A percentile compares a stretch with the other conserved stretches of the same genome.
phyloP scores from a whole-genome alignment of 164 flowering plant genomes.

The Nelumbo lutea region DNA sequence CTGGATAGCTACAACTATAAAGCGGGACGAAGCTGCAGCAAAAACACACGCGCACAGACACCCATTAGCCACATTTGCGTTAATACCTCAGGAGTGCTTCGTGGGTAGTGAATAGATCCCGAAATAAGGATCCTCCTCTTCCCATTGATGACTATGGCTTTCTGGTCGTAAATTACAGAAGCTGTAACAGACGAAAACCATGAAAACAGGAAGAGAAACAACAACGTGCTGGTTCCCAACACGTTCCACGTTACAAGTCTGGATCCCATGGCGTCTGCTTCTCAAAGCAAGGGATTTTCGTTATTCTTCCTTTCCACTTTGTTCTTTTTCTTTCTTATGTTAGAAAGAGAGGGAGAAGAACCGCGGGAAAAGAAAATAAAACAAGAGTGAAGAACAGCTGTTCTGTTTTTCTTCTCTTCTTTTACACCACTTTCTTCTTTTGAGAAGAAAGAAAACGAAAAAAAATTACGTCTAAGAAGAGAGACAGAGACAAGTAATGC shows the following conservation, averaged over 20 bases:
- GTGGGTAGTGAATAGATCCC: conserved; percentile 89
- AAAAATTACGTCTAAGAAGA: not conserved
- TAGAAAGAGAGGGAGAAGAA: not conserved
- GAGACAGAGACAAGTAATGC: not conserved
- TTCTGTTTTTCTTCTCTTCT: not conserved
- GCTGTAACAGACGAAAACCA: conserved; percentile 30
- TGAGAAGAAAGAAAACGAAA: not conserved
- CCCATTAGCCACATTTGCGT: conserved; percentile 27
- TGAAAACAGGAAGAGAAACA: conserved; percentile 23
- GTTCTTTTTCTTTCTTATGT: not conserved
- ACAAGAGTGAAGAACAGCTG: conserved; percentile 1
- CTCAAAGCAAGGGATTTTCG: conserved; percentile 9
- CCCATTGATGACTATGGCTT: conserved; percentile 69
- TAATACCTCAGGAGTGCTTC: conserved; percentile 84
- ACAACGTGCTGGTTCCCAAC: conserved; percentile 9
- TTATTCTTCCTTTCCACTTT: not conserved
- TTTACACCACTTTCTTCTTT: not conserved
- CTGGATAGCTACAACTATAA: not conserved
- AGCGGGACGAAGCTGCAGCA: not conserved
- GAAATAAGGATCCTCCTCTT: conserved; percentile 74
- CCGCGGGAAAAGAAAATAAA: not conserved
- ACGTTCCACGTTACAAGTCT: conserved; percentile 26
- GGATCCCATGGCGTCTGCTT: conserved; percentile 10
- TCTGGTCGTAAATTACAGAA: conserved; percentile 64
- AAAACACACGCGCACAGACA: conserved; percentile 6